These are phyloP conservation scores for Astrothelium subdiscretum DNA, from an alignment of 495 filamentous ascomycete species.

Conservation along the genomic window DNA sequence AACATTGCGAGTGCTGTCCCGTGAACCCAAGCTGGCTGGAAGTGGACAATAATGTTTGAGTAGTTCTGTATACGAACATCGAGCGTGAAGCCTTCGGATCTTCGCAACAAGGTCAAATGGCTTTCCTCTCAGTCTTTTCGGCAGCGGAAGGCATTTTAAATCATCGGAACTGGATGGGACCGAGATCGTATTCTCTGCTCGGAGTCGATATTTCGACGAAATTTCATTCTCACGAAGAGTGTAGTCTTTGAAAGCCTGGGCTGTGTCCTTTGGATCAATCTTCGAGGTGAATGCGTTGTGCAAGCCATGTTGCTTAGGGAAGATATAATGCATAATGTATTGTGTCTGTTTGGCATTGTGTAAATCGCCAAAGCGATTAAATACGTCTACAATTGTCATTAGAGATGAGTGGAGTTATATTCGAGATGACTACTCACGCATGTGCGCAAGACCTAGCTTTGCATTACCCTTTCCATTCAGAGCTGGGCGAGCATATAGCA, in stretches of 20 bases:
- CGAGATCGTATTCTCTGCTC: conserved; percentile 2
- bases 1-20: neutral
- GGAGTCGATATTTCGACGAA: conserved; percentile 9
- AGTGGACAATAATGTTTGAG: conserved; percentile 71
- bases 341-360: conserved; percentile 44
- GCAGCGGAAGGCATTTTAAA: conserved; percentile 30
- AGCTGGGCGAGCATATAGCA: conserved; percentile 69
- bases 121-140: conserved; percentile 63
- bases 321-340: conserved; percentile 83
- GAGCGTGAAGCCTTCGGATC: conserved; percentile 56
- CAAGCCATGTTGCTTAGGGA: conserved; percentile 79
- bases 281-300: conserved; percentile 80
- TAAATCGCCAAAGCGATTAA: conserved; percentile 58
- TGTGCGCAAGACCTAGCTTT: conserved; percentile 62
- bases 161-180: conserved; percentile 11
- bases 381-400: conserved; percentile 49
- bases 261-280: conserved; percentile 50
- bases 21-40: neutral
- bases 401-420: neutral
- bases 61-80: conserved; percentile 67
- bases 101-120: conserved; percentile 47
- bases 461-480: conserved; percentile 56
- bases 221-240: conserved; percentile 79
- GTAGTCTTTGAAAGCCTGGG: conserved; percentile 68
- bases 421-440: conserved; percentile 48